phyloP scores from a whole-genome alignment of 768 basidiomycete genomes.

The Terana coerulea region DNA sequence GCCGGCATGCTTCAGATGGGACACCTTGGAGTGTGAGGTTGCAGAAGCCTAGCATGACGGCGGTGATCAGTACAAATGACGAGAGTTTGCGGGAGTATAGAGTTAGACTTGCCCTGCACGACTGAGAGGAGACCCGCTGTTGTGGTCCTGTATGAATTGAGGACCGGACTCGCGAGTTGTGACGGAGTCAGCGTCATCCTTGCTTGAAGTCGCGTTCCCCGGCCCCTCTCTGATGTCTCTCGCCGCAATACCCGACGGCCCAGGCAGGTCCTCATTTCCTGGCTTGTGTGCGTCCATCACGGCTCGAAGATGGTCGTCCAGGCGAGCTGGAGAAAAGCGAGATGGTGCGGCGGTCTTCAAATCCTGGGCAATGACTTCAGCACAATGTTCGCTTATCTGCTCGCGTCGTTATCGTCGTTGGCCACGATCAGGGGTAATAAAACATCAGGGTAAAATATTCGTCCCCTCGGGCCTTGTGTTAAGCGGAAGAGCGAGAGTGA shows the following conservation, averaged over 20 bases:
- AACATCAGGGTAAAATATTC: too few relatives aligned
- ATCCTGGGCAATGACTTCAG: too few relatives aligned
- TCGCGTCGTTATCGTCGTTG: too few relatives aligned
- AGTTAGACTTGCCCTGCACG: slow-evolving; percentile 27
- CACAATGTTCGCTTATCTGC: too few relatives aligned
- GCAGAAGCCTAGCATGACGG: slow-evolving; percentile 44
- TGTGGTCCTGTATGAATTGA: slow-evolving; percentile 9
- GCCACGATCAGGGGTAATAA: too few relatives aligned
- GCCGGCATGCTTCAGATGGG: slow-evolving; percentile 20
- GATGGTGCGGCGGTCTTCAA: too few relatives aligned
- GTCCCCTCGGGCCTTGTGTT: too few relatives aligned
- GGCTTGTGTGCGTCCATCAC: not conserved
- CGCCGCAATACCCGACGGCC: not conserved
- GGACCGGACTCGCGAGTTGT: slow-evolving; percentile 22
- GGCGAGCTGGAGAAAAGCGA: too few relatives aligned
- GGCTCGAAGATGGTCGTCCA: too few relatives aligned
- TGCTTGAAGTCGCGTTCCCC: slow-evolving; percentile 12
- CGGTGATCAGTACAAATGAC: not conserved
- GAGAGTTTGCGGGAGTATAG: not conserved
- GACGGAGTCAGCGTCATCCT: slow-evolving; percentile 17
- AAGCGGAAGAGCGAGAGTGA: too few relatives aligned
- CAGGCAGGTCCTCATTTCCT: not conserved
- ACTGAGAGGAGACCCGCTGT: slow-evolving; percentile 24
- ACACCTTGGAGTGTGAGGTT: slow-evolving; percentile 43
- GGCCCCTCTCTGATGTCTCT: slow-evolving; percentile 6